phyloP scores from a whole-genome alignment of 148 eudicot genomes.

The Polygonum aviculare region DNA sequence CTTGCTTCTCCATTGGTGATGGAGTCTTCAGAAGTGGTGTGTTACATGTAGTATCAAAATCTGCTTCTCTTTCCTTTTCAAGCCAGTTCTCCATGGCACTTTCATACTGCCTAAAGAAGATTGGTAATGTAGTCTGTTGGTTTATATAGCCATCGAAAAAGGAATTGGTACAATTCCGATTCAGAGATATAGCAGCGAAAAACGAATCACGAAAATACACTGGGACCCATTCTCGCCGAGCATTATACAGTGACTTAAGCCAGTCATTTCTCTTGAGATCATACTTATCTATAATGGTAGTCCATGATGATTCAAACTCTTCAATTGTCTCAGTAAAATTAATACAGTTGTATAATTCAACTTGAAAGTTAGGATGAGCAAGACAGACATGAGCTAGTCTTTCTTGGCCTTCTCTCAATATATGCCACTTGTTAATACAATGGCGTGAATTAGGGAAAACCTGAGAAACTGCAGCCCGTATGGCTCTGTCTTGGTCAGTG shows the following conservation, averaged over 20 bases:
- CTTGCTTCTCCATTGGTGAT: slow-evolving; percentile 96
- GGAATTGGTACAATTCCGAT: slow-evolving; percentile 48
- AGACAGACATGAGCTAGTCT: slow-evolving; percentile 58
- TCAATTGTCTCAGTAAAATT: slow-evolving; percentile 77
- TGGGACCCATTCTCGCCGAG: slow-evolving; percentile 73
- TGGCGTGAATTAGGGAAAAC: slow-evolving; percentile 73
- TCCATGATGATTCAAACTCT: slow-evolving; percentile 86
- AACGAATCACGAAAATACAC: slow-evolving; percentile 81
- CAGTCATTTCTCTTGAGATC: slow-evolving; percentile 69
- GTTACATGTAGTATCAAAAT: slow-evolving; percentile 62
- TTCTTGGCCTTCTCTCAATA: slow-evolving; percentile 75
- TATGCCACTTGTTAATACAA: slow-evolving; percentile 76
- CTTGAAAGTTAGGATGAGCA: slow-evolving; percentile 63
- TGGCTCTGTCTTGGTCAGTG: slow-evolving; percentile 57
- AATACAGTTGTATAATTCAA: slow-evolving; percentile 72
- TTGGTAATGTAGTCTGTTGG: slow-evolving; percentile 72
- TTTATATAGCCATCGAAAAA: slow-evolving; percentile 77
- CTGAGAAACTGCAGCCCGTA: slow-evolving; percentile 52
- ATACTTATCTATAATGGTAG: slow-evolving; percentile 54
- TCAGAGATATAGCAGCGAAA: slow-evolving; percentile 59
- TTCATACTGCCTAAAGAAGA: slow-evolving; percentile 91
- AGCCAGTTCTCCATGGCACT: slow-evolving; percentile 76
- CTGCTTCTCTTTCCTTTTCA: slow-evolving; percentile 81
- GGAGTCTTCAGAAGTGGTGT: slow-evolving; percentile 74
- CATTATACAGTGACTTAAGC: slow-evolving; percentile 60